Evolutionary conservation across 2,329 filamentous ascomycete species (phyloP), one percentile per base, ranked within the genome.

Genomic region (Blastomyces percursus): DNA sequence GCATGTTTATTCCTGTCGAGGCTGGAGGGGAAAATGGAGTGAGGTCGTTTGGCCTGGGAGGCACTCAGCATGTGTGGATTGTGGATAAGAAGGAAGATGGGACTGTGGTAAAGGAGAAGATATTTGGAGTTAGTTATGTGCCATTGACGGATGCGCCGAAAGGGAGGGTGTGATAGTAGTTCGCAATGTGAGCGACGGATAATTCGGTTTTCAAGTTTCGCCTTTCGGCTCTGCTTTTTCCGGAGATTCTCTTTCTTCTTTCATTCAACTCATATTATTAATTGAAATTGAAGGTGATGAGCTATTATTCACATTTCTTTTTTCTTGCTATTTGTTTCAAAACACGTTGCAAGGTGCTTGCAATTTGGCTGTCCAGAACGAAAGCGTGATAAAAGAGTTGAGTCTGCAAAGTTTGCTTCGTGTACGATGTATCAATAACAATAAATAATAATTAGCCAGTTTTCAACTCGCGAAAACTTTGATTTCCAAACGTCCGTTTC

Each of bases 1-100:
- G 86, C 78, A 72, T 87, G 69, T 87, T 87, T 71, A 84, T 87
- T n/a, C 85, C 85, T 0, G 82, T 87, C 3, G 82, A 82, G 51
- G 71, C 76, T 9, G 78, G 79, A 35, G 71, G 72, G 1, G 71
- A 72, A 35, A 69, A 71, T 65, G 67, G 64, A 19, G 24, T 61
- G 4, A 27, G 56, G 14, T 64, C 62, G 6, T 32, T 71, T n/a
- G 68, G 68, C 9, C 57, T 70, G 16, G 72, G 71, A 11, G 73
- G 71, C 24, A 21, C 54, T 6, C 85, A 87, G 71, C 79, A 83
- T 71, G 85, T 87, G 54, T 87, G 81, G 75, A 79, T 87, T 3
- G 78, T 87, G 56, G 83, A 87, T 68, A 87, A 87, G 75, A 79
- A 80, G 66, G 78, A 77, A 63, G 78, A 86, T 69, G 85, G 85